These are phyloP conservation scores for Lantana camara DNA, from an alignment of 257 asterid species.

Conservation along the genomic window DNA sequence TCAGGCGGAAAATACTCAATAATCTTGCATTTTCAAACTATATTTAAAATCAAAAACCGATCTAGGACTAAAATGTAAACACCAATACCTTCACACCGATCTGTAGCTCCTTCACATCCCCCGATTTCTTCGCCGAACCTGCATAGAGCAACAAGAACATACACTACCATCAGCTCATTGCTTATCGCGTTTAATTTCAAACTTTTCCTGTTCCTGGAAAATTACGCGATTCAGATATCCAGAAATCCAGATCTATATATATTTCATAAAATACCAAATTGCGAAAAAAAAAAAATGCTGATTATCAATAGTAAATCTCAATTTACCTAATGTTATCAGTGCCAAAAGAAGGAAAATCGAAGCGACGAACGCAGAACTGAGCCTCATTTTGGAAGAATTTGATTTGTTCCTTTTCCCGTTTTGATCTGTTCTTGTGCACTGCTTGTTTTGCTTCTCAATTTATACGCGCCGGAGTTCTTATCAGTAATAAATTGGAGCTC, in stretches of 20 bases:
- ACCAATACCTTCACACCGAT: conserved; percentile 88
- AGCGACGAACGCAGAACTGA: conserved; percentile 35
- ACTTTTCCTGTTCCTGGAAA: not conserved
- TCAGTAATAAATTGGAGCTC: conserved; percentile 27
- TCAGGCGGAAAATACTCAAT: no score
- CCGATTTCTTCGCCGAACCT: conserved; percentile 82
- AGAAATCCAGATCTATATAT: conserved; percentile 20
- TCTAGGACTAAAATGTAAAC: not conserved
- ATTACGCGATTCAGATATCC: not conserved
- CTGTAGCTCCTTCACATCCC: conserved; percentile 88
- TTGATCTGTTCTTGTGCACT: not conserved
- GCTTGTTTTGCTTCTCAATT: not conserved
- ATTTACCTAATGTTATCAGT: conserved; percentile 54
- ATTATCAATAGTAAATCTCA: not conserved
- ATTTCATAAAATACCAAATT: not conserved
- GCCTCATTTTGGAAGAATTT: conserved; percentile 43
- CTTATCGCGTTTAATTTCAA: conserved; percentile 1
- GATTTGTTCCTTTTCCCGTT: not conserved
- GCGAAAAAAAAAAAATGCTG: conserved; percentile 1
- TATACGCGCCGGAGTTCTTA: conserved; percentile 18
- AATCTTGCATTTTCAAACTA: no score
- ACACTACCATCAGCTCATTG: not conserved
- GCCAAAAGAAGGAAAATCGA: conserved; percentile 41
- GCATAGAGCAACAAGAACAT: conserved; percentile 8
- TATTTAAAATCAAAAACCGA: not conserved